A percentile compares a stretch with the other conserved stretches of the same genome.
Conservation (phyloP, 805 yeast species). For the Cyberlindnera meyerae region DNA sequence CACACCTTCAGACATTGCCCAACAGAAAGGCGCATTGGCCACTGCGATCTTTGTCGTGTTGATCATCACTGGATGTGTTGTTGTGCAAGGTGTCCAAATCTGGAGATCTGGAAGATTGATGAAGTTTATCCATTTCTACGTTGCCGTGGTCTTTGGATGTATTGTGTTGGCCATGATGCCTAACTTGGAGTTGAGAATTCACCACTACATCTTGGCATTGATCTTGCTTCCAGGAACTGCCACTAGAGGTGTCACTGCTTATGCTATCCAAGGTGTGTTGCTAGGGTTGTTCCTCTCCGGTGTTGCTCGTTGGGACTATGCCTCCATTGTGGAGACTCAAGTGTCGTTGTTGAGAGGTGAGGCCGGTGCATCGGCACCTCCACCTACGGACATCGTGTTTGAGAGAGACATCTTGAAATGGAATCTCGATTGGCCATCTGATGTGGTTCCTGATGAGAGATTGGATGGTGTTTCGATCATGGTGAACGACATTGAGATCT, state of each 20-base stretch:
- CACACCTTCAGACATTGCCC: conserved; percentile 61
- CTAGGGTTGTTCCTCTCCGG: conserved; percentile 82
- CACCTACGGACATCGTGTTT: conserved; percentile 41
- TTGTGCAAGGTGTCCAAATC: conserved; percentile 69
- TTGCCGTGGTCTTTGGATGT: conserved; percentile 38
- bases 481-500: conserved; percentile 75
- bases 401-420: conserved; percentile 29
- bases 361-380: conserved; percentile 47
- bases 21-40: conserved; percentile 70
- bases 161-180: conserved; percentile 48
- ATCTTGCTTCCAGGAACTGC: conserved; percentile 79
- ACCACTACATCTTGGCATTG: conserved; percentile 78
- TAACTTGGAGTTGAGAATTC: conserved; percentile 69
- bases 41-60: conserved; percentile 52
- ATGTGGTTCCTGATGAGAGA: conserved; percentile 2
- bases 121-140: conserved; percentile 54
- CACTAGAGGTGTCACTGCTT: conserved; percentile 64
- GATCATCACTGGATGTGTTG: conserved; percentile 47
- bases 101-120: conserved; percentile 75
- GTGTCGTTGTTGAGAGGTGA: conserved; percentile 65
- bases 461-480: conserved; percentile 53
- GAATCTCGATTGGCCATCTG: conserved; percentile 8
- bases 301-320: conserved; percentile 89
- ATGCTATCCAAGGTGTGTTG: conserved; percentile 77
- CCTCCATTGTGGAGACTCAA: conserved; percentile 78